Percentiles rank a stretch among this genome's conserved stretches.
These are phyloP conservation scores for Kwoniella dendrophila DNA, from an alignment of 768 basidiomycete species.

Conservation along the genomic window DNA sequence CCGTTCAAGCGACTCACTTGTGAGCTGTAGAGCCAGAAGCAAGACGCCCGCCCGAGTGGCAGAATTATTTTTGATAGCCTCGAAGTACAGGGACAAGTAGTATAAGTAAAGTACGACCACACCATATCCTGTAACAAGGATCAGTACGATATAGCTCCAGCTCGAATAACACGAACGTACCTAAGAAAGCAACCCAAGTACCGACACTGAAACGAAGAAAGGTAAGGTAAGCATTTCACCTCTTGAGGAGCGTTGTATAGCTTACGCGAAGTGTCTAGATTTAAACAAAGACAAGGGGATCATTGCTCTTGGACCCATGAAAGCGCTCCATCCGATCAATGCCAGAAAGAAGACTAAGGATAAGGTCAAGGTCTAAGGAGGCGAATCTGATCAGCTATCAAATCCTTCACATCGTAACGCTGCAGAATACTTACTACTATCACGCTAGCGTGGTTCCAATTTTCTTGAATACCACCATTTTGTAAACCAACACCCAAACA, in stretches of 20 bases:
- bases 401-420: neutral
- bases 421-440: slow-evolving; percentile 24
- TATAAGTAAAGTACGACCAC: slow-evolving; percentile 32
- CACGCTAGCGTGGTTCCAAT: slow-evolving; percentile 28
- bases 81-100: slow-evolving; percentile 36
- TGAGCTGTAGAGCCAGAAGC: slow-evolving; percentile 28
- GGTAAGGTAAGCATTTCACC: neutral
- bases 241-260: neutral
- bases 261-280: slow-evolving; percentile 27
- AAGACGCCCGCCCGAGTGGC: slow-evolving; percentile 28
- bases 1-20: slow-evolving; percentile 26
- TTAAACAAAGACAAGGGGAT: slow-evolving; percentile 27
- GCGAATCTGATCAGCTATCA: neutral
- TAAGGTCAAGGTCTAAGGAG: slow-evolving; percentile 22
- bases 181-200: slow-evolving; percentile 31
- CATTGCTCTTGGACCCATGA: slow-evolving; percentile 32
- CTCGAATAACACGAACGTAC: neutral
- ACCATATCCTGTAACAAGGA: slow-evolving; percentile 23
- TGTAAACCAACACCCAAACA: slow-evolving; percentile 39
- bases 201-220: slow-evolving; percentile 17
- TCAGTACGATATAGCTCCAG: neutral
- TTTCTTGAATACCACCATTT: slow-evolving; percentile 30
- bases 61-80: slow-evolving; percentile 34
- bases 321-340: slow-evolving; percentile 26
- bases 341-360: slow-evolving; percentile 20